Conservation (phyloP, 2,329 filamentous ascomycete species). For the Hypoxylon sp. region DNA sequence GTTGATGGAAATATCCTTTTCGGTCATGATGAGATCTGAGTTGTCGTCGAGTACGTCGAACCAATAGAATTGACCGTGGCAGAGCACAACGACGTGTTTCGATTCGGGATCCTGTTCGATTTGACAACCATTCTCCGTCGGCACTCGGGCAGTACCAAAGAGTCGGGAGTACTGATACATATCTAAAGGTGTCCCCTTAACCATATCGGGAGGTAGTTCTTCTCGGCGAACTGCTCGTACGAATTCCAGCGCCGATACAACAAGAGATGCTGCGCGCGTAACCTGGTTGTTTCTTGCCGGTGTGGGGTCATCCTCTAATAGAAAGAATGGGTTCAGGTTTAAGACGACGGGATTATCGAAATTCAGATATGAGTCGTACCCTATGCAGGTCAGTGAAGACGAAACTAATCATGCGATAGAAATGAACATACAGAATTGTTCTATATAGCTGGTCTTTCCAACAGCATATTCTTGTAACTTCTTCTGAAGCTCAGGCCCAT, state of each 20-base stretch:
- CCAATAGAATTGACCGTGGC: constrained; percentile 98
- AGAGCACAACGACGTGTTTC: constrained; percentile 93
- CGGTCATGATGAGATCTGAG: constrained; percentile 95
- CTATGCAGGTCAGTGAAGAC: constrained; percentile 62
- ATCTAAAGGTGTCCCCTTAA: constrained; percentile 87
- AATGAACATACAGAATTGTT: constrained; percentile 89
- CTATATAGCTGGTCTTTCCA: constrained; percentile 95
- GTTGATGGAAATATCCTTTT: constrained; percentile 92
- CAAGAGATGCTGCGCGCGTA: constrained; percentile 91
- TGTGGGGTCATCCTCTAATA: constrained; percentile 96
- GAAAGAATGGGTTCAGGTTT: constrained; percentile 97
- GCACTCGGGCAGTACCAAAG: constrained; percentile 94
- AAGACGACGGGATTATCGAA: constrained; percentile 98
- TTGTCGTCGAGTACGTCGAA: constrained; percentile 97
- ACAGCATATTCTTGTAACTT: constrained; percentile 91
- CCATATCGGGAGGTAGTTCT: constrained; percentile 89
- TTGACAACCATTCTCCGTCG: constrained; percentile 93
- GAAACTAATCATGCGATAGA: not conserved
- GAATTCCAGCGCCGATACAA: constrained; percentile 91
- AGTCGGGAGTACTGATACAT: constrained; percentile 99
- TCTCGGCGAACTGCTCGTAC: constrained; percentile 93
- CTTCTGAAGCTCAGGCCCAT: constrained; percentile 89
- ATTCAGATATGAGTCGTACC: constrained; percentile 99
- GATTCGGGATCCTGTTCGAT: constrained; percentile 96
- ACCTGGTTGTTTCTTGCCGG: constrained; percentile 97